These are phyloP conservation scores for Brettanomyces sp. DNA, from an alignment of 805 yeast genomes.

Conservation along the genomic window DNA sequence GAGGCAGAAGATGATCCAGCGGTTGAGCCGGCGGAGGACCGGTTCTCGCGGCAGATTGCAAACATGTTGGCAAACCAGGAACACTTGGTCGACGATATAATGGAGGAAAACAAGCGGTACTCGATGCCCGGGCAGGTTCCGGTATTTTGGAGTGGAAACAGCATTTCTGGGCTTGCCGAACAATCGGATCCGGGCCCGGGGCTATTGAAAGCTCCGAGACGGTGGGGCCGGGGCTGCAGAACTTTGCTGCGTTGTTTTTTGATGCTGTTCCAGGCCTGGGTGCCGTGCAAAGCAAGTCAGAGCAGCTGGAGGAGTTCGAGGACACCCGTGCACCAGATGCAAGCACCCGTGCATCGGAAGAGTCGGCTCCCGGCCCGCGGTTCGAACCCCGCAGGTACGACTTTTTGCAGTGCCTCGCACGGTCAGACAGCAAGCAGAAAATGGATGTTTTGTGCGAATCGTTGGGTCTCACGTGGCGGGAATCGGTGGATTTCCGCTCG, in stretches of 20 bases:
- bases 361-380: not conserved
- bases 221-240: too few relatives aligned
- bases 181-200: too few relatives aligned
- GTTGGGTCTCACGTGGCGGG: conserved; percentile 14
- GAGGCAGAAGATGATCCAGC: not conserved
- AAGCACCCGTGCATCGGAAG: not conserved
- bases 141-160: too few relatives aligned
- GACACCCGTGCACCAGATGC: too few relatives aligned
- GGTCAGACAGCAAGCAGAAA: conserved; percentile 10
- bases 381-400: conserved; percentile 9
- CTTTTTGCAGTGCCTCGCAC: conserved; percentile 11
- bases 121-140: not conserved
- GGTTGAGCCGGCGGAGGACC: not conserved
- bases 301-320: too few relatives aligned
- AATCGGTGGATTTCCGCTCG: conserved; percentile 17
- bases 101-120: conserved; percentile 4
- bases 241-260: too few relatives aligned
- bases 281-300: too few relatives aligned
- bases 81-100: conserved; percentile 13
- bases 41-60: not conserved
- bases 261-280: too few relatives aligned
- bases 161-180: too few relatives aligned
- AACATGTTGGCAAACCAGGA: conserved; percentile 15
- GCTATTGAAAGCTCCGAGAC: too few relatives aligned
- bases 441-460: conserved; percentile 12